Base-by-base conservation (phyloP, 2,329 filamentous ascomycete genomes). In the Cercospora sp. region DNA sequence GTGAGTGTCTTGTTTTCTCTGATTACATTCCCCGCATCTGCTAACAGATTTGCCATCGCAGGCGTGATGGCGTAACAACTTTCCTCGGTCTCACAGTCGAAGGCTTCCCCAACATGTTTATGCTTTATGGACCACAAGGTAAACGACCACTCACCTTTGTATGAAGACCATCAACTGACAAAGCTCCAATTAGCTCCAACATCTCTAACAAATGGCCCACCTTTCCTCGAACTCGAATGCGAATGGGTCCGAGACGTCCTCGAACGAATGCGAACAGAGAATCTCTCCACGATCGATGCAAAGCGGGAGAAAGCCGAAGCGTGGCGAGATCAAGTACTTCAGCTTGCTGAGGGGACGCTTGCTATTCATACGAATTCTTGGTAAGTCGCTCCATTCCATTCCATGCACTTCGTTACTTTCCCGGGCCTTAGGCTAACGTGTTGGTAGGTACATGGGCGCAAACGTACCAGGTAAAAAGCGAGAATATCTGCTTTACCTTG, bases 241-340 rank as follows among this genome's bases (percentile, higher is more conserved):
- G 80, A 83, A 60, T 83, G 79, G 79, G 82, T 83, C 51, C 75
- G 81, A 13, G 78, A 81, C 57, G 78, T 79, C 4, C 79, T 83
- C 64, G 74, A 74, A 16, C 79, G 79, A 72, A 70, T 79, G n/a
- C 72, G 75, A 59, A 75, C 79, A 5, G 75, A 81, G 31, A 76
- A 76, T 5, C 79, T 82, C 60, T 75, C 75, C 2, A 28, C 20
- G 4, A 55, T 55, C 48, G 48, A 55, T 26, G 48, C 48, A 2
- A 55, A 55, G 48, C 48, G 23, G 16, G 48, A 55, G 48, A 55
- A 55, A 55, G 48, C 48, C 12, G 48, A 55, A 55, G 48, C 48
- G 2, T 55, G 48, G 48, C 48, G 48, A 28, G 48, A 55, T 1
- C 12, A 55, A 16, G 48, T 55, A 3, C 23, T 26, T 1, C 23